Conservation (phyloP, 192 early-diverging fungal genomes). For the Chytriomyces hyalinus region DNA sequence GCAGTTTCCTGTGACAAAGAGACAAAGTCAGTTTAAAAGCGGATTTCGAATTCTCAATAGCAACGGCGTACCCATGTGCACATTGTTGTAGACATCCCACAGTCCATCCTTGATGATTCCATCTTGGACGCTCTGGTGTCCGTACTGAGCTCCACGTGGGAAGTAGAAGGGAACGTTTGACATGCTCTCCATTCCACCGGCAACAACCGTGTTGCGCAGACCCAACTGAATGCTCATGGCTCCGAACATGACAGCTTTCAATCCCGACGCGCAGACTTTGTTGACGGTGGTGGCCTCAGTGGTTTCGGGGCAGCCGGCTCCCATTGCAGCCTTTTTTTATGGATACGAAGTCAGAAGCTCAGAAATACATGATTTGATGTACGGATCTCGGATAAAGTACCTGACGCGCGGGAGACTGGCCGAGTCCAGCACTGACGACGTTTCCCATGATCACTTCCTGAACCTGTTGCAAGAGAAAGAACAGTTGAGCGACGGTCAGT, state of each 20-base stretch:
- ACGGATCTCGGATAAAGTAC: not conserved
- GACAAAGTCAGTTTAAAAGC: not conserved
- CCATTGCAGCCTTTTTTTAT: slow-evolving; percentile 63
- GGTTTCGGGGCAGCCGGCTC: slow-evolving; percentile 77
- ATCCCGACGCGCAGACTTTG: slow-evolving; percentile 98
- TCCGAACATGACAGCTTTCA: slow-evolving; percentile 95
- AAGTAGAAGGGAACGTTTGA: slow-evolving; percentile 85
- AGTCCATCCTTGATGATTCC: slow-evolving; percentile 95
- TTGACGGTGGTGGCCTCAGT: slow-evolving; percentile 97
- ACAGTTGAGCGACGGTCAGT: not conserved
- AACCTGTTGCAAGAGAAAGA: slow-evolving; percentile 58
- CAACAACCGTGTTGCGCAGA: slow-evolving; percentile 79
- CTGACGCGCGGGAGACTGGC: slow-evolving; percentile 94
- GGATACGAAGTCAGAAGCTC: not conserved
- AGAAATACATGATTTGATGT: not conserved
- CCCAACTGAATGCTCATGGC: slow-evolving; percentile 83
- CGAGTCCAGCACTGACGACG: slow-evolving; percentile 85
- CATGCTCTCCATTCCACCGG: slow-evolving; percentile 97
- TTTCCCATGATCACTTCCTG: slow-evolving; percentile 97
- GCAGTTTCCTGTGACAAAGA: slow-evolving; percentile 49
- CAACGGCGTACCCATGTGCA: slow-evolving; percentile 44
- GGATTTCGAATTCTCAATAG: not conserved
- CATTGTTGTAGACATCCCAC: slow-evolving; percentile 94
- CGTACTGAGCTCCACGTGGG: slow-evolving; percentile 68
- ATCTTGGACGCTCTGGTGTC: slow-evolving; percentile 80